A percentile compares a stretch with the other conserved stretches of the same genome.
These are phyloP conservation scores for Entoloma clypeatum DNA, from an alignment of 1,284 basidiomycete species.

Conservation along the genomic window DNA sequence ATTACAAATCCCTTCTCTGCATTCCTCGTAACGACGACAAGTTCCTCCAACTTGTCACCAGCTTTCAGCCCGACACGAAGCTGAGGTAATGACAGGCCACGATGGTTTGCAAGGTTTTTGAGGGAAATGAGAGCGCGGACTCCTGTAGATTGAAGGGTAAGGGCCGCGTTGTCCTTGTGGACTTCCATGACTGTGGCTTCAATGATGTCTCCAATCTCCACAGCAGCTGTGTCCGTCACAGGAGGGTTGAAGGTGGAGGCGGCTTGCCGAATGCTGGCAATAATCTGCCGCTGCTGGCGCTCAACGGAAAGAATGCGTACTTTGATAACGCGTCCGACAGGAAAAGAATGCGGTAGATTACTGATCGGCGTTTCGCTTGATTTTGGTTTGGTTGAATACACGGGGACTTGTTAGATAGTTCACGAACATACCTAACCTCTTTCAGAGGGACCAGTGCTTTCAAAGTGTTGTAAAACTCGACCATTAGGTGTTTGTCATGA, in stretches of 20 bases:
- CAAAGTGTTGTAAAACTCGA: constrained; percentile 90
- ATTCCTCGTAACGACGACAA: constrained; percentile 90
- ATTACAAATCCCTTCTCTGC: constrained; percentile 86
- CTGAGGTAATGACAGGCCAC: constrained; percentile 65
- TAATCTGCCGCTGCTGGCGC: constrained; percentile 59
- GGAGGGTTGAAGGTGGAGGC: constrained; percentile 48
- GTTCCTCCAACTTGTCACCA: constrained; percentile 72
- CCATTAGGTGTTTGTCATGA: constrained; percentile 72
- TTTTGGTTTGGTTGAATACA: constrained; percentile 7
- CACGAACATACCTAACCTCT: constrained; percentile 68
- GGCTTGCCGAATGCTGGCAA: constrained; percentile 88
- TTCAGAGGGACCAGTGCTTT: constrained; percentile 80
- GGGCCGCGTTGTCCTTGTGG: constrained; percentile 80
- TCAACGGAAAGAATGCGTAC: constrained; percentile 82
- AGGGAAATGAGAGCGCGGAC: constrained; percentile 83
- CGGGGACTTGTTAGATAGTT: background rate
- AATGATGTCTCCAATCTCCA: constrained; percentile 77
- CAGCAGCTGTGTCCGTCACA: constrained; percentile 59
- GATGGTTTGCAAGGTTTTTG: constrained; percentile 83
- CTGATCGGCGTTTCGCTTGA: constrained; percentile 59
- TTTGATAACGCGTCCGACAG: constrained; percentile 81
- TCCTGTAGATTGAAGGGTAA: constrained; percentile 68
- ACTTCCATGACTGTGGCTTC: constrained; percentile 71
- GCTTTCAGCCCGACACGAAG: constrained; percentile 63
- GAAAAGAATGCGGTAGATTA: constrained; percentile 69